phyloP scores from a whole-genome alignment of 768 basidiomycete species.

The Podaxis mareebaensis region DNA sequence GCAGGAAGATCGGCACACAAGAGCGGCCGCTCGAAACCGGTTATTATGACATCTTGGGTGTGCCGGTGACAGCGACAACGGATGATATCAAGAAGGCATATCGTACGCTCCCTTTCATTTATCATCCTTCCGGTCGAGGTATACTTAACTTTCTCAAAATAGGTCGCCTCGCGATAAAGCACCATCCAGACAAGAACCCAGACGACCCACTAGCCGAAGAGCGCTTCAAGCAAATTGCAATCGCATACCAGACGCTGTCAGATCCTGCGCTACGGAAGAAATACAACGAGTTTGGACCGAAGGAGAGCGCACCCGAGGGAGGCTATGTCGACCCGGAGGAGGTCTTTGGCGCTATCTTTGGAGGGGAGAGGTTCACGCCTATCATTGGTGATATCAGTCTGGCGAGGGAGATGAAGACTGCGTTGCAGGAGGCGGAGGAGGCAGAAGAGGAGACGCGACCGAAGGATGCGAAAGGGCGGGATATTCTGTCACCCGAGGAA shows the following conservation, averaged over 20 bases:
- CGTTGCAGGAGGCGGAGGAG: conserved; percentile 84
- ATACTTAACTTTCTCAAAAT: conserved; percentile 3
- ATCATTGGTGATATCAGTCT: conserved; percentile 90
- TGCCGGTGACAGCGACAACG: conserved; percentile 69
- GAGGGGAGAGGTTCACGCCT: conserved; percentile 81
- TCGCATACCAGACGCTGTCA: conserved; percentile 86
- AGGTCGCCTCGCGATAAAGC: conserved; percentile 87
- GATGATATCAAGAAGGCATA: conserved; percentile 94
- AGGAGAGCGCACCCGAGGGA: conserved; percentile 80
- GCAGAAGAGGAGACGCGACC: conserved; percentile 52
- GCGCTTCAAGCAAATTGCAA: conserved; percentile 88
- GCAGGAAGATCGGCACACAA: conserved; percentile 85
- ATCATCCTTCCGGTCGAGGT: not conserved
- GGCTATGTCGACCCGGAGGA: conserved; percentile 88
- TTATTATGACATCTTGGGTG: conserved; percentile 87
- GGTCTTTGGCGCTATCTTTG: conserved; percentile 82
- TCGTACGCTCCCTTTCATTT: conserved; percentile 44
- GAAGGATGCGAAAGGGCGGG: conserved; percentile 52
- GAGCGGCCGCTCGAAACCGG: conserved; percentile 84
- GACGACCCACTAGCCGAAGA: conserved; percentile 85
- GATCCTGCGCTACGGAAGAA: conserved; percentile 75
- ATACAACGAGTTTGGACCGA: conserved; percentile 90
- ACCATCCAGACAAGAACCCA: conserved; percentile 91
- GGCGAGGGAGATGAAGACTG: conserved; percentile 91
- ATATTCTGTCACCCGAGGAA: conserved; percentile 67